Percentiles rank a stretch among this genome's conserved stretches.
These are phyloP conservation scores for Ogataea populi-albae DNA, from an alignment of 805 yeast genomes.

Conservation along the genomic window DNA sequence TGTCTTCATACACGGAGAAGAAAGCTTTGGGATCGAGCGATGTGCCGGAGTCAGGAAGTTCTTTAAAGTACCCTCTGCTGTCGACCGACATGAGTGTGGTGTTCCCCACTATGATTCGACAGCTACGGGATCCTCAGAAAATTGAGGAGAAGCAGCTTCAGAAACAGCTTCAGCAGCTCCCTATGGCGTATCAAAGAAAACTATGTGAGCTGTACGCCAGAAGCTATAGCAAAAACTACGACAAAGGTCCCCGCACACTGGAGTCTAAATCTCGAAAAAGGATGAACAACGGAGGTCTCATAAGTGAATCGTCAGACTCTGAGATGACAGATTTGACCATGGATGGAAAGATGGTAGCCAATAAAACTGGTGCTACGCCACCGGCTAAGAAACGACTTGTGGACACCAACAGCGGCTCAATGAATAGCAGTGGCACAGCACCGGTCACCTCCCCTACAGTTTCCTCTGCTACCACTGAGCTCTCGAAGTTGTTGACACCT, in stretches of 20 bases:
- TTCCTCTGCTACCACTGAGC: slow-evolving; percentile 13
- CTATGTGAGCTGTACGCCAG: slow-evolving; percentile 2
- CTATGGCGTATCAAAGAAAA: slow-evolving; percentile 2
- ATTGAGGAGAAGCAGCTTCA: too few relatives aligned
- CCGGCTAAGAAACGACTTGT: slow-evolving; percentile 23
- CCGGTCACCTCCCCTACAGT: slow-evolving; percentile 18
- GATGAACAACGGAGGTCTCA: slow-evolving; percentile 15
- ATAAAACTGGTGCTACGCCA: slow-evolving; percentile 16
- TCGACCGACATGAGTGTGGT: slow-evolving; percentile 11
- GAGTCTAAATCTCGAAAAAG: slow-evolving; percentile 17
- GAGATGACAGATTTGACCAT: slow-evolving; percentile 19
- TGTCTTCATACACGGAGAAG: too few relatives aligned
- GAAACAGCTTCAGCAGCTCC: neutral
- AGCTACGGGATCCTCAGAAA: too few relatives aligned
- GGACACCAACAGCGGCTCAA: slow-evolving; percentile 5
- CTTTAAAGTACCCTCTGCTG: slow-evolving; percentile 9
- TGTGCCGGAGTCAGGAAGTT: too few relatives aligned
- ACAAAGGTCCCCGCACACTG: neutral
- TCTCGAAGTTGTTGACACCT: slow-evolving; percentile 14
- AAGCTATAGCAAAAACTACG: slow-evolving; percentile 2
- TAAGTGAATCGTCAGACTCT: slow-evolving; percentile 11
- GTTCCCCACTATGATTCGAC: slow-evolving; percentile 12
- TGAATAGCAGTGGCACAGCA: slow-evolving; percentile 1
- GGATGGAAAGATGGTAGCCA: slow-evolving; percentile 11
- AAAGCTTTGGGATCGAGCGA: too few relatives aligned